Percentiles rank a stretch among this genome's conserved stretches.
Conservation (phyloP, 2,329 filamentous ascomycete species). For the Tolypocladium ovalisporum region DNA sequence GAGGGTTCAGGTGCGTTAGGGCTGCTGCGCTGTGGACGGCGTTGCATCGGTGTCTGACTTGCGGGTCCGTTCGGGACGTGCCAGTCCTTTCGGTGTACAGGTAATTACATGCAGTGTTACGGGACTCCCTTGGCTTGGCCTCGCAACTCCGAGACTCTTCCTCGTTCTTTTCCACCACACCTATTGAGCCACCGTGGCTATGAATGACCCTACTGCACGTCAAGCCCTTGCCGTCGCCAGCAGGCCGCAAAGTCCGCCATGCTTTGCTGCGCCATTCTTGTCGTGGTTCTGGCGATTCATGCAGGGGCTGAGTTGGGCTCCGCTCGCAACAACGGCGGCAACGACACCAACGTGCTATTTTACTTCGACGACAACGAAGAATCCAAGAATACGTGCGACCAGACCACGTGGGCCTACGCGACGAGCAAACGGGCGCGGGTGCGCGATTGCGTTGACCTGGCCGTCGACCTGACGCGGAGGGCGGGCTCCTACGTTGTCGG, state of each 20-base stretch:
- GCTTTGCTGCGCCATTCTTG: background rate
- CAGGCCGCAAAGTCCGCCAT: background rate
- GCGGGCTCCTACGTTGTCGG: background rate
- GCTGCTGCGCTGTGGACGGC: background rate
- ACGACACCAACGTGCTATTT: background rate
- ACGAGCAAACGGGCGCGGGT: background rate
- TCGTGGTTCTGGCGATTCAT: background rate
- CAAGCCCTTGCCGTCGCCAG: background rate
- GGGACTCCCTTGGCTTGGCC: background rate
- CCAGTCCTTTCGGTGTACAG: background rate
- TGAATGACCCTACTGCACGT: background rate
- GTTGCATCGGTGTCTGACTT: background rate
- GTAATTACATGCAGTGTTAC: background rate
- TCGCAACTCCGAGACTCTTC: background rate
- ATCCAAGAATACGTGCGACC: background rate
- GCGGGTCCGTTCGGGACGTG: background rate
- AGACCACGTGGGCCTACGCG: background rate
- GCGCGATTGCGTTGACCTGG: background rate
- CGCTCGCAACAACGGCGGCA: background rate
- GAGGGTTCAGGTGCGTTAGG: background rate
- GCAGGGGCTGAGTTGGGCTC: background rate
- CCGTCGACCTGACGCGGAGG: background rate
- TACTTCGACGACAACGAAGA: background rate
- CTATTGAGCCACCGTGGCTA: background rate
- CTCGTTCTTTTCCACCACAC: background rate